phyloP scores from a whole-genome alignment of 345 rosid species.

The Sonneratia caseolaris region DNA sequence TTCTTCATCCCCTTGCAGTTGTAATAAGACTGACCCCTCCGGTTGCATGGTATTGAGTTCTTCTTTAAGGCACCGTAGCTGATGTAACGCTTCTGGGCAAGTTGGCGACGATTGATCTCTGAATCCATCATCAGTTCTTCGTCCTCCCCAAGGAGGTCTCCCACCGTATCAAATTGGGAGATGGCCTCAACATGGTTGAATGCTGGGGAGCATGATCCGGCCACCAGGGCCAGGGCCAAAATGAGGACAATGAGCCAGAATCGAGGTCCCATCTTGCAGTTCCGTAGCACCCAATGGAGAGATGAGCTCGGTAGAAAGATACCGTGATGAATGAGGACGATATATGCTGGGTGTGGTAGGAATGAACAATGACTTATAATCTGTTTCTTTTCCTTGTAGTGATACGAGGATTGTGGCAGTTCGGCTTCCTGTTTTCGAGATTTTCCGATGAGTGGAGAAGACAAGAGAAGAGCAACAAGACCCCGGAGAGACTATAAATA shows the following conservation, averaged over 20 bases:
- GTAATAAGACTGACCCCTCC: slow-evolving; percentile 43
- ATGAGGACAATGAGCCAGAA: slow-evolving; percentile 1
- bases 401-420: neutral
- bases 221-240: slow-evolving; percentile 10
- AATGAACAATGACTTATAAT: neutral
- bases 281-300: neutral
- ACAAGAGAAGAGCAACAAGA: neutral
- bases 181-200: neutral
- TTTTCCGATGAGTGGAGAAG: neutral
- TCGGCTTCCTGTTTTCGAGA: neutral
- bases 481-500: neutral
- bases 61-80: slow-evolving; percentile 34
- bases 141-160: slow-evolving; percentile 4
- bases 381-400: neutral
- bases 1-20: slow-evolving; percentile 21
- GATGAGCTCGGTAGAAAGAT: neutral
- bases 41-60: slow-evolving; percentile 31
- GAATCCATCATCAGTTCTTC: slow-evolving; percentile 11
- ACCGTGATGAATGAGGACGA: neutral
- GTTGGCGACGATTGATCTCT: slow-evolving; percentile 7
- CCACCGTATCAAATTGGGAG: neutral
- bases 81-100: slow-evolving; percentile 18
- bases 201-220: slow-evolving; percentile 3
- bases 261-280: slow-evolving; percentile 2
- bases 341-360: neutral